Evolutionary conservation across 345 rosid species (phyloP), one percentile per base, ranked within the genome.

Genomic region (Kernera saxatilis): DNA sequence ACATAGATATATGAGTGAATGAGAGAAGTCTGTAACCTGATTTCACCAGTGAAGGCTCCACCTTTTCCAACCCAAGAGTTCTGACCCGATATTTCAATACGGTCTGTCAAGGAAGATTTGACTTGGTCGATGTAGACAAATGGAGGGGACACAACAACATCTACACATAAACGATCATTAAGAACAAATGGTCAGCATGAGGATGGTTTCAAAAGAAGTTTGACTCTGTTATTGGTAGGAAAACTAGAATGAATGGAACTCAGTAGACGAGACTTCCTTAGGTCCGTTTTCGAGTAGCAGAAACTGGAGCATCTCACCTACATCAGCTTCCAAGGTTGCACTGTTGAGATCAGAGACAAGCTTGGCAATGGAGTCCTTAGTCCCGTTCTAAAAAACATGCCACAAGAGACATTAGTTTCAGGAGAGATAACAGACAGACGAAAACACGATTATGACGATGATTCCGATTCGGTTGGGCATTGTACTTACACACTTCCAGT

Each of bases 31-130:
- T 53, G 33, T 46, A 36, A 94, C 98, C 99, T 94, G 85, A 94
- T 94, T 87, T 94, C 99, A 72, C 99, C 99, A 0, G 99, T 94
- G 81, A 94, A 94, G 64, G 99, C 99, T 45, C 99, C 99, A 39
- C 99, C 99, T 82, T 94, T 94, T 3, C 93, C 79, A 23, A 92
- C 81, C 99, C 99, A 94, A 70, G 96, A 89, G 85, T 94, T 94
- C 70, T 94, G 99, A 77, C 88, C 89, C 53, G 99, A 82, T 84
- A 91, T 59, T 71, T 89, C 92, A 76, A 94, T 83, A 55, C 91
- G 84, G 73, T 85, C 87, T 0, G 85, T 84, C 72, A 94, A 74
- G 2, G 89, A 84, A 46, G 76, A 71, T 72, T 84, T 89, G 78
- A 94, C 96, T 70, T 80, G 87, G 78, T 94, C 92, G 33, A 94